Conservation (phyloP, 306 rosid species). For the Citrullus colocynthis region DNA sequence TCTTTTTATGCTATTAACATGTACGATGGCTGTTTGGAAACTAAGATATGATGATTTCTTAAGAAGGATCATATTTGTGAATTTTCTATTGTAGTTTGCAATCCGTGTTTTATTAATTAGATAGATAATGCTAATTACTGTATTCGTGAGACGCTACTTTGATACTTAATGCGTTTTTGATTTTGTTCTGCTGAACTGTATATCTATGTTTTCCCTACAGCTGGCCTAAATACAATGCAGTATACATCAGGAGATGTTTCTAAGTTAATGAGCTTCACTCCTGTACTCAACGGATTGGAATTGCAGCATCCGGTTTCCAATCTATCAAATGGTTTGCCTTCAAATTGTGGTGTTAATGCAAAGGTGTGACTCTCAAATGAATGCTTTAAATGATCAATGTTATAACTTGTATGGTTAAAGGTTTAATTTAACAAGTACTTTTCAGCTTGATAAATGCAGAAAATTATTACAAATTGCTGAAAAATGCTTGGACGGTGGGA, state of each 20-base stretch:
- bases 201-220: slow-evolving; percentile 25
- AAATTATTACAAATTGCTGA: slow-evolving; percentile 53
- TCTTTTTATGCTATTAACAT: background rate
- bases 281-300: slow-evolving; percentile 39
- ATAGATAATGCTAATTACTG: background rate
- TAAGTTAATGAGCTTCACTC: slow-evolving; percentile 48
- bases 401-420: background rate
- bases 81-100: background rate
- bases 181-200: background rate
- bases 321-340: slow-evolving; percentile 28
- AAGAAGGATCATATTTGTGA: background rate
- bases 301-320: slow-evolving; percentile 34
- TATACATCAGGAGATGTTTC: slow-evolving; percentile 69
- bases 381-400: background rate
- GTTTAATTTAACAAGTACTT: slow-evolving; percentile 18
- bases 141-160: background rate
- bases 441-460: slow-evolving; percentile 75
- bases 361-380: slow-evolving; percentile 23
- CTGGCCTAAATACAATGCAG: slow-evolving; percentile 50
- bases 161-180: background rate
- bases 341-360: slow-evolving; percentile 25
- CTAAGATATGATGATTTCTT: background rate
- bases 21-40: background rate
- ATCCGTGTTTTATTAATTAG: background rate
- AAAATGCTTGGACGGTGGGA: slow-evolving; percentile 38